Conservation (phyloP, 331 rosid species). For the Quercus lobata region DNA sequence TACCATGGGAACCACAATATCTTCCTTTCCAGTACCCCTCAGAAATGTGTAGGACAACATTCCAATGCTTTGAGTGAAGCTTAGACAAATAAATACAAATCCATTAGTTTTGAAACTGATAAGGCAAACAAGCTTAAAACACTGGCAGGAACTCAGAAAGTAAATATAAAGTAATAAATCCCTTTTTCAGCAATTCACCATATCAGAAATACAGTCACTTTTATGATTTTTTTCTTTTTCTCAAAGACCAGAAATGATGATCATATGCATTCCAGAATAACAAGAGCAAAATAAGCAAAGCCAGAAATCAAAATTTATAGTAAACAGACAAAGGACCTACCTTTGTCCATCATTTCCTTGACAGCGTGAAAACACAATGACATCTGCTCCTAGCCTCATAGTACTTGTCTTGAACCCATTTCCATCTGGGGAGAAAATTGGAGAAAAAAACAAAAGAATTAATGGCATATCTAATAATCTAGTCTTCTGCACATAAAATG, state of each 20-base stretch:
- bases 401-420: conserved; percentile 49
- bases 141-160: neutral
- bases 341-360: conserved; percentile 15
- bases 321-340: conserved; percentile 5
- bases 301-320: neutral
- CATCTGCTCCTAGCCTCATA: conserved; percentile 46
- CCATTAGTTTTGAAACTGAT: neutral
- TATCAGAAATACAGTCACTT: too few relatives aligned
- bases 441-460: neutral
- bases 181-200: too few relatives aligned
- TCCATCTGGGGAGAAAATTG: conserved; percentile 21
- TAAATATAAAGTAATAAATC: neutral
- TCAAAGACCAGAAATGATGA: too few relatives aligned
- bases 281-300: neutral
- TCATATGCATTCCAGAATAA: neutral
- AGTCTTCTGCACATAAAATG: neutral
- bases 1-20: conserved; percentile 45
- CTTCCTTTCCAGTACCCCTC: conserved; percentile 33
- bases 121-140: neutral
- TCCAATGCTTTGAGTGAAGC: conserved; percentile 41
- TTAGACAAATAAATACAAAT: neutral
- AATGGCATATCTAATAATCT: neutral
- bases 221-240: too few relatives aligned
- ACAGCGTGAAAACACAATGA: conserved; percentile 37
- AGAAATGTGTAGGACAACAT: conserved; percentile 39